Percentiles rank a stretch among this genome's conserved stretches.
Conservation (phyloP, 1,139 yeast species). For the Debaryomyces subglobosus region DNA sequence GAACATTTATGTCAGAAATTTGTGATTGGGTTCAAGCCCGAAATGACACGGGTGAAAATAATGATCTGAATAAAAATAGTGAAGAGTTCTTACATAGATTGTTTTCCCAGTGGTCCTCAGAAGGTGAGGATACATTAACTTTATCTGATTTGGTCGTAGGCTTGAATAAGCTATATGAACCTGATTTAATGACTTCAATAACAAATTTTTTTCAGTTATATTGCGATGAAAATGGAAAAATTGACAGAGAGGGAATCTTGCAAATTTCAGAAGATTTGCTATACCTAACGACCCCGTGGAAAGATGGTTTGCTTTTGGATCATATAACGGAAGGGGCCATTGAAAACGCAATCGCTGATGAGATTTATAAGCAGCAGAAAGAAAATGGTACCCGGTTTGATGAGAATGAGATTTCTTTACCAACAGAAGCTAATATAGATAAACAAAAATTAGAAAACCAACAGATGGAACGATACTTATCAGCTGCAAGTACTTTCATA, state of each 20-base stretch:
- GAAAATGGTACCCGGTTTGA: conserved; percentile 17
- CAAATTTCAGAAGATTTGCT: conserved; percentile 85
- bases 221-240: conserved; percentile 63
- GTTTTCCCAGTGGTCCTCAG: conserved; percentile 71
- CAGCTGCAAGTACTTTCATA: conserved; percentile 85
- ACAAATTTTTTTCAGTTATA: conserved; percentile 79
- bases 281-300: conserved; percentile 82
- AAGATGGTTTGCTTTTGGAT: conserved; percentile 66
- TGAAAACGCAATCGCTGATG: conserved; percentile 67
- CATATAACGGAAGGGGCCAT: conserved; percentile 60
- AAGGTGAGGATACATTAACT: conserved; percentile 56
- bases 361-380: conserved; percentile 42
- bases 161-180: conserved; percentile 65
- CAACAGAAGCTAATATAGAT: conserved; percentile 62
- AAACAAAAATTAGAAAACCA: conserved; percentile 64
- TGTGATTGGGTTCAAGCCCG: conserved; percentile 70
- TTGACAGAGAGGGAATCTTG: conserved; percentile 79
- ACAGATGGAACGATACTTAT: conserved; percentile 79
- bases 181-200: conserved; percentile 78
- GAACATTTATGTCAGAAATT: conserved; percentile 73
- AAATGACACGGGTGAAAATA: conserved; percentile 28
- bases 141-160: conserved; percentile 75
- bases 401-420: conserved; percentile 49
- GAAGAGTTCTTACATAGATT: conserved; percentile 58
- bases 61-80: conserved; percentile 26